A percentile compares a stretch with the other conserved stretches of the same genome.
Conservation (phyloP, 768 basidiomycete species). For the Crucibulum laeve region DNA sequence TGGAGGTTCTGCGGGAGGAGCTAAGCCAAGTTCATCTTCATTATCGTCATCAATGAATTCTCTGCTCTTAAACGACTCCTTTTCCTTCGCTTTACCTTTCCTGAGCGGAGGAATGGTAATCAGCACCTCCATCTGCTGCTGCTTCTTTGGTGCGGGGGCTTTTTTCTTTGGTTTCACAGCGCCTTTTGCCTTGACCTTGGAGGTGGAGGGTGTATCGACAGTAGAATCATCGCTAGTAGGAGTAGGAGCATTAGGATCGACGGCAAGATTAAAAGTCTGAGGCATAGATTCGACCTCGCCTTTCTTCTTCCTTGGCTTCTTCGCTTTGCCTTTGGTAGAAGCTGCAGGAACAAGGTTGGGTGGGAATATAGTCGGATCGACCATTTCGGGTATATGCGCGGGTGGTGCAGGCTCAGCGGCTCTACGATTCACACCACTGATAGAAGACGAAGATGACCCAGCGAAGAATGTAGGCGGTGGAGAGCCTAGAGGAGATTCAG, state of each 20-base stretch:
- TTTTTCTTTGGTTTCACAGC: constrained; percentile 5
- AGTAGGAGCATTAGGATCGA: neutral
- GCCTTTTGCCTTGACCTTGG: constrained; percentile 7
- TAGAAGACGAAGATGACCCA: constrained; percentile 33
- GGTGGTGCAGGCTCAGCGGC: constrained; percentile 1
- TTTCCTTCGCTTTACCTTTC: constrained; percentile 24
- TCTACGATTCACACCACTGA: too few species aligned
- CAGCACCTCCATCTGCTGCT: constrained; percentile 21
- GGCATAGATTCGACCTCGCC: too few species aligned
- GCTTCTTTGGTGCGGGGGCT: too few species aligned
- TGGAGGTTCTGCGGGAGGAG: constrained; percentile 3
- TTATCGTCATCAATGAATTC: constrained; percentile 35
- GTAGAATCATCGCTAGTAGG: constrained; percentile 1
- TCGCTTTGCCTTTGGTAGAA: neutral
- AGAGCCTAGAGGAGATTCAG: constrained; percentile 11
- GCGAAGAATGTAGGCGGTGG: constrained; percentile 45
- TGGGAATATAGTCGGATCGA: constrained; percentile 25
- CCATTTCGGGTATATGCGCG: constrained; percentile 12
- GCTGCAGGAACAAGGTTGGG: constrained; percentile 13
- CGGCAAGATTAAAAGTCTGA: too few species aligned
- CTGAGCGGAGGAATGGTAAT: constrained; percentile 12
- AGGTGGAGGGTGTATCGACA: neutral
- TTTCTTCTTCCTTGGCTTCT: constrained; percentile 14
- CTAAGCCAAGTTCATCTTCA: constrained; percentile 15
- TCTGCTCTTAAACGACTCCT: constrained; percentile 36